These are phyloP conservation scores for Metschnikowia gelsemii DNA, from an alignment of 805 yeast genomes.

Conservation along the genomic window DNA sequence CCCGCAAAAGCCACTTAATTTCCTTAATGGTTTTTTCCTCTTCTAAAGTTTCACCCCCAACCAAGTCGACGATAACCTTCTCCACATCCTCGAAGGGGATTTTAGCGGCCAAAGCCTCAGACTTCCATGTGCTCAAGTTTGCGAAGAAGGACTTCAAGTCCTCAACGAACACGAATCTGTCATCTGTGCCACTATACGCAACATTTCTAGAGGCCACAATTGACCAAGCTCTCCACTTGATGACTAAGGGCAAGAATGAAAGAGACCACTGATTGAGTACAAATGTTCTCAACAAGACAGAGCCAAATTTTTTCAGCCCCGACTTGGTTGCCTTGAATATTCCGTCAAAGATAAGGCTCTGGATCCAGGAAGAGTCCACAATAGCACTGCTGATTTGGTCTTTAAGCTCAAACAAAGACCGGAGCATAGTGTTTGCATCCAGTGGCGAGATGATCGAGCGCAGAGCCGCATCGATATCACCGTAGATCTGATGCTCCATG, in stretches of 20 bases:
- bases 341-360: conserved; percentile 25
- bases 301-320: conserved; percentile 53
- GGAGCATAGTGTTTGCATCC: conserved; percentile 52
- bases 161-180: conserved; percentile 31
- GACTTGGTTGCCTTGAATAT: conserved; percentile 45
- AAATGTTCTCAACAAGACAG: conserved; percentile 55
- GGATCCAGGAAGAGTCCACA: conserved; percentile 29
- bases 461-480: conserved; percentile 40
- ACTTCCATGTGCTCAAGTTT: conserved; percentile 48
- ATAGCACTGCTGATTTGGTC: conserved; percentile 24
- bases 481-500: conserved; percentile 59
- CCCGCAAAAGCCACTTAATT: conserved; percentile 57
- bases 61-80: conserved; percentile 51
- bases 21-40: conserved; percentile 55
- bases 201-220: conserved; percentile 26
- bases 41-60: conserved; percentile 45
- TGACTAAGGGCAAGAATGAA: conserved; percentile 33
- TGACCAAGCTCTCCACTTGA: conserved; percentile 50
- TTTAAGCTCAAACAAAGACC: conserved; percentile 23
- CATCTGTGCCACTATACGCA: conserved; percentile 28
- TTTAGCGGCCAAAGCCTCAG: conserved; percentile 45
- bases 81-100: conserved; percentile 57
- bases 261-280: conserved; percentile 65
- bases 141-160: conserved; percentile 30
- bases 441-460: conserved; percentile 62